These are phyloP conservation scores for Rutstroemia sp. DNA, from an alignment of 2,329 filamentous ascomycete species.

Conservation along the genomic window DNA sequence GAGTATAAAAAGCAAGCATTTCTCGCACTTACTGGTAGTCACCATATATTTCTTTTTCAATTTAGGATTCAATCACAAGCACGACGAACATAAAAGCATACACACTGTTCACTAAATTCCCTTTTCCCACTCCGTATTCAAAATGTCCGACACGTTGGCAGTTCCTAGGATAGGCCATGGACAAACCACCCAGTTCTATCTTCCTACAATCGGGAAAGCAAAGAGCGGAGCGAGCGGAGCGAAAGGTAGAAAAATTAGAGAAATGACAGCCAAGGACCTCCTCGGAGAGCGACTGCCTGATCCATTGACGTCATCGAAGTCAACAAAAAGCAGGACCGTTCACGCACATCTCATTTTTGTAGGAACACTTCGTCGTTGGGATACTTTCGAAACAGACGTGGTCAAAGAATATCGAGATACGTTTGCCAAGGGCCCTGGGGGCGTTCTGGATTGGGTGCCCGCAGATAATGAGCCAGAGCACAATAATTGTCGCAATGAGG, in stretches of 20 bases:
- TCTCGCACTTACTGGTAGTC: not conserved
- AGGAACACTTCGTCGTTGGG: not conserved
- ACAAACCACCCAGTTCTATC: too few relatives aligned
- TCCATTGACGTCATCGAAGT: not conserved
- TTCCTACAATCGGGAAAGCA: too few relatives aligned
- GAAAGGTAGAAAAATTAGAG: too few relatives aligned
- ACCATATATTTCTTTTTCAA: not conserved
- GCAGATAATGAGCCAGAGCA: too few relatives aligned
- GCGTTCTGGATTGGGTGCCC: too few relatives aligned
- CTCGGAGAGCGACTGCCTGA: not conserved
- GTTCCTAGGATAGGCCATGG: too few relatives aligned
- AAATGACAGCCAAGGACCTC: not conserved
- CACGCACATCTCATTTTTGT: not conserved
- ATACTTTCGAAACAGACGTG: not conserved
- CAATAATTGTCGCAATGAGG: not conserved
- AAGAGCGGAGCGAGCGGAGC: too few relatives aligned
- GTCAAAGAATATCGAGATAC: too few relatives aligned
- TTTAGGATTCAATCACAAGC: not conserved
- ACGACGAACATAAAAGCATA: not conserved
- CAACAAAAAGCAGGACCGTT: not conserved
- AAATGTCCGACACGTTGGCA: not conserved
- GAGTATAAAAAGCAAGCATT: too few relatives aligned
- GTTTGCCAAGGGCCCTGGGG: too few relatives aligned
- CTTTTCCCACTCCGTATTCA: not conserved
- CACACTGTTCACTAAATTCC: not conserved